phyloP scores from a whole-genome alignment of 192 early-diverging fungal genomes.

The Mortierella antarctica region DNA sequence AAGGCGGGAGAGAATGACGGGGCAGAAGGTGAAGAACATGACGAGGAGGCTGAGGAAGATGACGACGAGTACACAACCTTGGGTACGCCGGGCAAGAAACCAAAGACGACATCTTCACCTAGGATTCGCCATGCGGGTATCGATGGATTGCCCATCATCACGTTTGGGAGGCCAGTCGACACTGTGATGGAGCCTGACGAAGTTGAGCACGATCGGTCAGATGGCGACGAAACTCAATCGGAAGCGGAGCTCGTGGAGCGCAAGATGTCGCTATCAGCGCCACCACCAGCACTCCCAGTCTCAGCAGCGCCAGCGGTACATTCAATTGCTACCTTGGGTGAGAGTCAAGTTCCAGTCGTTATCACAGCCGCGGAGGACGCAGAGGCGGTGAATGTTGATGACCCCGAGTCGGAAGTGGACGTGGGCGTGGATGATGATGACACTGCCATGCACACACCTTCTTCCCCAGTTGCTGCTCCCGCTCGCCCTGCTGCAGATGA shows the following conservation, averaged over 20 bases:
- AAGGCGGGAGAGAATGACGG: constrained; percentile 3
- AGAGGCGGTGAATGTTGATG: constrained; percentile 14
- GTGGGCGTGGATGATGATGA: constrained; percentile 8
- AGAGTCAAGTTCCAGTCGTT: background rate
- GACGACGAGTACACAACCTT: constrained; percentile 35
- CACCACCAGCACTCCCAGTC: background rate
- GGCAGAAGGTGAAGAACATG: background rate
- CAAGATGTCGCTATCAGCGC: no score
- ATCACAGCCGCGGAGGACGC: constrained; percentile 7
- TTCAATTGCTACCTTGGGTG: background rate
- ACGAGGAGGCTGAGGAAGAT: constrained; percentile 18
- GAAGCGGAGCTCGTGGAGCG: background rate
- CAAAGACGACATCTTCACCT: background rate
- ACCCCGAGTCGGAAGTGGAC: constrained; percentile 18
- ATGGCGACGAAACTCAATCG: background rate
- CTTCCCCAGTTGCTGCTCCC: no score
- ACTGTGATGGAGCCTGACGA: background rate
- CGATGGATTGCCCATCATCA: background rate
- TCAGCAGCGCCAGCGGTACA: background rate
- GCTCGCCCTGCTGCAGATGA: background rate
- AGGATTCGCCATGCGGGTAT: constrained; percentile 35
- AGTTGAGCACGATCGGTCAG: background rate
- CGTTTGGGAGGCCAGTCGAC: background rate
- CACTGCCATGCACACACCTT: background rate
- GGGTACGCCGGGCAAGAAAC: constrained; percentile 29